Conservation (phyloP, 768 basidiomycete genomes). For the Rhodotorula kratochvilovae region DNA sequence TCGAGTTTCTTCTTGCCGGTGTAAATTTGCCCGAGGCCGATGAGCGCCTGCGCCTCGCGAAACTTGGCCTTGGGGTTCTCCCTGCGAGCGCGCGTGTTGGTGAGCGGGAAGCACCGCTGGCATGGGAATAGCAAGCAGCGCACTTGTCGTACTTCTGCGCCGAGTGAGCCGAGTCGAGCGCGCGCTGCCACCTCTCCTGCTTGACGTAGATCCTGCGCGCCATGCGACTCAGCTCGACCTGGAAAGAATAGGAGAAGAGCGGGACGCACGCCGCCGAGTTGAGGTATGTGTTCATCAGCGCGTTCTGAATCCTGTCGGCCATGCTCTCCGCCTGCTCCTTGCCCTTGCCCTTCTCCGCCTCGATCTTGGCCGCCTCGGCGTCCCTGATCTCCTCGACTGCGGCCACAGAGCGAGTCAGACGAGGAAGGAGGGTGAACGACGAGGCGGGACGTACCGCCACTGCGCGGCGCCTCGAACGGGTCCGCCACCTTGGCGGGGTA, state of each 20-base stretch:
- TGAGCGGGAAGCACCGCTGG: rapidly evolving
- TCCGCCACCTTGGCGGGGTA: too few species aligned
- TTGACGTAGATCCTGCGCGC: constrained; percentile 19
- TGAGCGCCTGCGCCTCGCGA: constrained; percentile 31
- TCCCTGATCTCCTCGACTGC: background rate
- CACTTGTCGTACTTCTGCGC: constrained; percentile 28
- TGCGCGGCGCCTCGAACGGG: too few species aligned
- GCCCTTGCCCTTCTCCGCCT: background rate
- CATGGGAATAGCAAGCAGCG: background rate
- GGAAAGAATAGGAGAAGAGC: background rate
- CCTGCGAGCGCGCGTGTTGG: background rate
- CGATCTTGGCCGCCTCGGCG: background rate
- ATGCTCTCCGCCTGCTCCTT: background rate
- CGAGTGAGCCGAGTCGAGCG: constrained; percentile 12
- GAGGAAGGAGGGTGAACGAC: too few species aligned
- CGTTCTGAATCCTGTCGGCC: background rate
- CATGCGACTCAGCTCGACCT: background rate
- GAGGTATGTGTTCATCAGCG: constrained; percentile 21
- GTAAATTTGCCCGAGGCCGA: constrained; percentile 18
- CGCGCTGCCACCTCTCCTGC: constrained; percentile 19
- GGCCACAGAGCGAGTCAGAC: too few species aligned
- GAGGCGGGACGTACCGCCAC: background rate
- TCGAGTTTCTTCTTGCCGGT: constrained; percentile 23
- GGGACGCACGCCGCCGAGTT: constrained; percentile 8
- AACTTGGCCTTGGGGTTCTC: constrained; percentile 18